These are phyloP conservation scores for Rhododendron mucronatum DNA, from an alignment of 148 eudicot genomes.

Conservation along the genomic window DNA sequence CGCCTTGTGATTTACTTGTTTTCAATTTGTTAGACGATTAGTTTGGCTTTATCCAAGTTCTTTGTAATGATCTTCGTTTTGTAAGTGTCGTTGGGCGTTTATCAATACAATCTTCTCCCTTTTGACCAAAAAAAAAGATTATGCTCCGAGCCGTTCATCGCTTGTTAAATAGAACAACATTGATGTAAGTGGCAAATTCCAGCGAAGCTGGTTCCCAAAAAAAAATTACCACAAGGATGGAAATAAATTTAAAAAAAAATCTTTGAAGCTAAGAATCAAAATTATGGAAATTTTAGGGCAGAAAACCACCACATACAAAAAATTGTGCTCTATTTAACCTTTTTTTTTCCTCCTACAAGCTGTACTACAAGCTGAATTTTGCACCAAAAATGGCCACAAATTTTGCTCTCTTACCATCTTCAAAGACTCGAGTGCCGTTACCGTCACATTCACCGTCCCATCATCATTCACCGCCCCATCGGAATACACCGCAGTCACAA, in stretches of 20 bases:
- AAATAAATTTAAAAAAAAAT: neutral
- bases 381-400: neutral
- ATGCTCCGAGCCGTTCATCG: too few species aligned
- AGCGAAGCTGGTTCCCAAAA: too few species aligned
- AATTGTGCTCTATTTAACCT: neutral
- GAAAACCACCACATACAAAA: neutral
- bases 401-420: neutral
- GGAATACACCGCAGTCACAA: neutral
- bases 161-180: too few species aligned
- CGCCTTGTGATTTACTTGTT: too few species aligned
- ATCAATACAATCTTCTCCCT: too few species aligned
- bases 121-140: too few species aligned
- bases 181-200: neutral
- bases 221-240: neutral
- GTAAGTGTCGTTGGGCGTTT: too few species aligned
- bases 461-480: neutral
- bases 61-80: too few species aligned
- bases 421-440: conserved; percentile 23
- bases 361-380: neutral
- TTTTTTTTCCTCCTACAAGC: neutral
- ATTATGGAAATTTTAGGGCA: neutral
- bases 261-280: too few species aligned
- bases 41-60: too few species aligned
- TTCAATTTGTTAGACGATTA: too few species aligned
- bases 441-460: conserved; percentile 7